Conservation (phyloP, 148 eudicot species). For the Polygonum aviculare region DNA sequence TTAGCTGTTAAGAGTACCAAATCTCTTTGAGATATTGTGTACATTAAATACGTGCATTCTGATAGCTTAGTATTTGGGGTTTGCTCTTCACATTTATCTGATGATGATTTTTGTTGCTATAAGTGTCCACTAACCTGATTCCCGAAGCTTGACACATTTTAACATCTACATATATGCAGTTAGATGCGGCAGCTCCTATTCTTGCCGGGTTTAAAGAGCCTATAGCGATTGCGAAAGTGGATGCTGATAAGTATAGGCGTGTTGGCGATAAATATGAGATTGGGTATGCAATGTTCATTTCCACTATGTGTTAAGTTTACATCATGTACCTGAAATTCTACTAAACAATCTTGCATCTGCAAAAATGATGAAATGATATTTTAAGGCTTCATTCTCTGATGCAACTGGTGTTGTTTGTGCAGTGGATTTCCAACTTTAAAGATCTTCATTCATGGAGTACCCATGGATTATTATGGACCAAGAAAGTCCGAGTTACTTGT, state of each 20-base stretch:
- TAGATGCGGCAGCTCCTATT: conserved; percentile 81
- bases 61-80: not conserved
- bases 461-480: conserved; percentile 78
- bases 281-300: conserved; percentile 43
- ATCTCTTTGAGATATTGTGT: not conserved
- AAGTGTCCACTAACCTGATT: not conserved
- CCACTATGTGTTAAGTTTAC: not conserved
- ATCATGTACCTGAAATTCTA: not conserved
- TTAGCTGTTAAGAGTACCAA: not conserved
- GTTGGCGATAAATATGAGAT: conserved; percentile 76
- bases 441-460: conserved; percentile 82
- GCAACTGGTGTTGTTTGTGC: conserved; percentile 21
- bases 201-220: conserved; percentile 75
- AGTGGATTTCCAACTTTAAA: conserved; percentile 94
- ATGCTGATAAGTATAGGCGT: conserved; percentile 75
- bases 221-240: conserved; percentile 69
- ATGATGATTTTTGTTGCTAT: not conserved
- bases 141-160: conserved; percentile 8
- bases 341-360: not conserved
- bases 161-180: conserved; percentile 34
- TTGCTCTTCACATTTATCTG: not conserved
- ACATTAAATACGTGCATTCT: not conserved
- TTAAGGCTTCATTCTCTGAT: not conserved
- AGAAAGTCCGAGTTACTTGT: conserved; percentile 70
- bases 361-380: not conserved